Base-by-base conservation (phyloP, 176 grass and related monocot species). In the Avena atlantica region DNA sequence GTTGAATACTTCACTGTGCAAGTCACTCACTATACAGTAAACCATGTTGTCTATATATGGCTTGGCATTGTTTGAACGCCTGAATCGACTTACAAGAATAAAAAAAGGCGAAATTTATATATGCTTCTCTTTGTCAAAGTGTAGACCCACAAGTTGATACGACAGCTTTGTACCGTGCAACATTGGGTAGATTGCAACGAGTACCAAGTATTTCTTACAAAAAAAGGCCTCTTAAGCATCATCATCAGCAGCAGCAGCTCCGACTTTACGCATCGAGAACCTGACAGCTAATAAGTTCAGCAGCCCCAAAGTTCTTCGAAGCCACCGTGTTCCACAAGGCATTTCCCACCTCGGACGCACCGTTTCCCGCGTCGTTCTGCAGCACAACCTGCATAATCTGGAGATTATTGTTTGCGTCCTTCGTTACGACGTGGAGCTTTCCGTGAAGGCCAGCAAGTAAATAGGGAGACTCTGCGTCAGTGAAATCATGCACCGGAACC, bases 211-310 rank as follows among this genome's bases (percentile, higher is more conserved):
- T 75, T 25, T 74, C 3, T 16, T 29, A 24, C 55, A 14, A 75
- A 75, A 74, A 49, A 49, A 65, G 40, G 1, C 3, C 70, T 50
- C 15, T 37, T 3, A 69, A 11, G 74, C 17, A 51, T 9, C 37
- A 40, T 4, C 49, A 16, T 1, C 37, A 40, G 37, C 49, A 16
- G 3, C 49, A 9, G 14, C 5, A 75, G 27, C 70, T 62, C 55
- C 25, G 61, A 68, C 81, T 60, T 85, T 88, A 93, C 52, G 87
- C 78, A 91, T 86, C 87, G 71, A 95, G 96, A 82, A 98, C 90
- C 82, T 94, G 88, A 58, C 93, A 98, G 74, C 93, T 89, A 12
- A 98, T 88, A 84, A 98, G 87, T 83, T 98, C 93, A 57, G 93
- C 91, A 24, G 66, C 83, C 14, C 91, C 91, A 86, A 98, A 92